Conservation (phyloP, 169 alveolate species). For the Cyclospora cayetanensis region DNA sequence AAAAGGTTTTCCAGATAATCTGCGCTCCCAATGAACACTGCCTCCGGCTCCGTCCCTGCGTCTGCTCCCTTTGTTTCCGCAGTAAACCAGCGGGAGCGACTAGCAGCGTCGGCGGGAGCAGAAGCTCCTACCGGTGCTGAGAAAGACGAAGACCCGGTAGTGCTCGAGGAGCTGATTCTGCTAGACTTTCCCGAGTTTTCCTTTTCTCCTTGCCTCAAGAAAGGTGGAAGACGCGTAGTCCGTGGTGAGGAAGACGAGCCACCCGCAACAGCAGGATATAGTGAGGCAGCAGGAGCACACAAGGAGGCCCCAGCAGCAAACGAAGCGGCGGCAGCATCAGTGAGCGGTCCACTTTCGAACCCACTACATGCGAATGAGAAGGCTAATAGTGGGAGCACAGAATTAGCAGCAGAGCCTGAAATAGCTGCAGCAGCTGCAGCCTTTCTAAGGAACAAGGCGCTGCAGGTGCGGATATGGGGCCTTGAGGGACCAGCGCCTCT, state of each 20-base stretch:
- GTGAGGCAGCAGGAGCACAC: neutral
- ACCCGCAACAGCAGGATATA: neutral
- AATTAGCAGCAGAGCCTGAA: constrained; percentile 8
- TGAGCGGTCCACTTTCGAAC: neutral
- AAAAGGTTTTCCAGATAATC: too few species aligned
- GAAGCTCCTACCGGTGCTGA: too few species aligned
- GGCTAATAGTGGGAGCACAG: neutral
- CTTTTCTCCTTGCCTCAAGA: constrained; percentile 21
- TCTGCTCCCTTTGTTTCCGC: too few species aligned
- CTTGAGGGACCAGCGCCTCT: neutral
- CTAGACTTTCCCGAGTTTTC: constrained; percentile 59
- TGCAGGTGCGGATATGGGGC: constrained; percentile 39
- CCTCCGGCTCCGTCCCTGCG: too few species aligned
- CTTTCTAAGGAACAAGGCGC: constrained; percentile 7
- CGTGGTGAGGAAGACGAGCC: neutral
- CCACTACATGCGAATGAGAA: neutral
- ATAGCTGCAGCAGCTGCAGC: constrained; percentile 54
- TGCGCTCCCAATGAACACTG: too few species aligned
- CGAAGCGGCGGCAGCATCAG: neutral
- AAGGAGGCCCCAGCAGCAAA: neutral
- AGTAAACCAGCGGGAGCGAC: too few species aligned
- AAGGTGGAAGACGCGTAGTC: neutral
- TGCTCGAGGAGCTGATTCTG: constrained; percentile 35
- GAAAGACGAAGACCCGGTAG: constrained; percentile 13
- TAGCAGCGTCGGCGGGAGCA: constrained; percentile 34